phyloP scores from a whole-genome alignment of 129 eudicot species.

The Artemisia annua region DNA sequence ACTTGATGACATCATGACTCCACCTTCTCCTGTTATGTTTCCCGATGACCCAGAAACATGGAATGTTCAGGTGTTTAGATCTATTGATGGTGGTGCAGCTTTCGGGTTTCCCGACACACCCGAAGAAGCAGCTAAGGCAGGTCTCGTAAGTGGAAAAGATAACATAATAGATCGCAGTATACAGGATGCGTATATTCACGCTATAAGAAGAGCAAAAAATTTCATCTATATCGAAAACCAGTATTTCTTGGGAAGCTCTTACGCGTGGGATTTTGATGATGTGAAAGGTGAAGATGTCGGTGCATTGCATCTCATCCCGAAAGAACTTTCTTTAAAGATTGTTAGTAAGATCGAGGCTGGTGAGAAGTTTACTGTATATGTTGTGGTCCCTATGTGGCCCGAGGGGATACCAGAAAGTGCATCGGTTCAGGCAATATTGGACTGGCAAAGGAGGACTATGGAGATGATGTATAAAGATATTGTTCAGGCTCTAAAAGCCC shows the following conservation, averaged over 20 bases:
- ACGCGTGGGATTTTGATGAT: conserved; percentile 57
- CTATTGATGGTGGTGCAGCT: conserved; percentile 89
- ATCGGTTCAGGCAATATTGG: conserved; percentile 83
- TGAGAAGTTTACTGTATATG: conserved; percentile 74
- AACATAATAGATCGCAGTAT: conserved; percentile 80
- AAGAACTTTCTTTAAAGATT: conserved; percentile 76
- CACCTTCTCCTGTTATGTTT: conserved; percentile 72
- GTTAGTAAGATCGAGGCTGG: conserved; percentile 77
- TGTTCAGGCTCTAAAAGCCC: conserved; percentile 51
- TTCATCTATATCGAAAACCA: conserved; percentile 83
- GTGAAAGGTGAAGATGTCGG: conserved; percentile 69
- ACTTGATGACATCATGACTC: conserved; percentile 44
- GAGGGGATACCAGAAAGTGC: conserved; percentile 89
- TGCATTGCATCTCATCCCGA: conserved; percentile 76
- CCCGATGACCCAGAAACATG: conserved; percentile 74
- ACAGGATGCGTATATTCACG: conserved; percentile 84
- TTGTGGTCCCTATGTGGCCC: conserved; percentile 95
- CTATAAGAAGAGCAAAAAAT: conserved; percentile 72
- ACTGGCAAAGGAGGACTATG: conserved; percentile 88
- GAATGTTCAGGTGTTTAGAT: conserved; percentile 74
- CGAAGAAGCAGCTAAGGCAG: conserved; percentile 72
- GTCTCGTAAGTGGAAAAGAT: conserved; percentile 83
- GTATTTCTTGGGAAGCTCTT: conserved; percentile 75
- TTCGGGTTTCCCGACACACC: conserved; percentile 80
- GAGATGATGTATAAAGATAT: conserved; percentile 89